Evolutionary conservation across 352 stramenopile genomes (phyloP).

Genomic region (Aphanomyces stellatus): DNA sequence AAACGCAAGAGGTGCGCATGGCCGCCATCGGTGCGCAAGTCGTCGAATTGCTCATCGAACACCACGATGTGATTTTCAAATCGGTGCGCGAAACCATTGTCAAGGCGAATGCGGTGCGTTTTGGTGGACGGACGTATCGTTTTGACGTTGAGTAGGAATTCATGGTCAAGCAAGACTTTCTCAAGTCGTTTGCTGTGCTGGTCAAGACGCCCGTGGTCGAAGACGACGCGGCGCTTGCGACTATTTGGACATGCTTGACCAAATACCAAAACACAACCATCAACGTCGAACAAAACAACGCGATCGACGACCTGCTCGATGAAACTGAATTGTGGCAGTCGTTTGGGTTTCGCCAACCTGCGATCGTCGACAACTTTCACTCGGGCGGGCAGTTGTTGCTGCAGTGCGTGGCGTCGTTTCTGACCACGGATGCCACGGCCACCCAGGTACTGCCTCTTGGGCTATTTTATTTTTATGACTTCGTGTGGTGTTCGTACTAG

Average conservation of each 20-base stretch:
- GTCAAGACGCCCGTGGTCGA: not conserved
- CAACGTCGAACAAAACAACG: not conserved
- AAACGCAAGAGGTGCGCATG: slow-evolving; percentile 6
- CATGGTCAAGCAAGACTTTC: not conserved
- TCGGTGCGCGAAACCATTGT: slow-evolving; percentile 50
- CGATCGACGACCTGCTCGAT: slow-evolving; percentile 4
- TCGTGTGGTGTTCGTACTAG: not conserved
- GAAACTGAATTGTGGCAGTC: slow-evolving; percentile 54
- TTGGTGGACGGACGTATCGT: slow-evolving; percentile 46
- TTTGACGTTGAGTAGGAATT: slow-evolving; percentile 3
- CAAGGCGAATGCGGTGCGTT: slow-evolving; percentile 49
- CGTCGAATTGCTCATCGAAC: slow-evolving; percentile 66
- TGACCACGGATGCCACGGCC: slow-evolving; percentile 39
- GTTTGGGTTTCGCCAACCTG: slow-evolving; percentile 59
- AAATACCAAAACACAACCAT: not conserved
- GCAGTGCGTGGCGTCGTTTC: slow-evolving; percentile 47
- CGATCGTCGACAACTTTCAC: slow-evolving; percentile 66
- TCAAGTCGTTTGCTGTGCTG: not conserved
- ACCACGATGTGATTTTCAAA: slow-evolving; percentile 72
- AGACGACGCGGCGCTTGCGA: not conserved
- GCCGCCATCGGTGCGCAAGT: slow-evolving; percentile 30
- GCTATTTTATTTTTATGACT: too few relatives aligned
- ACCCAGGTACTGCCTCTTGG: not conserved
- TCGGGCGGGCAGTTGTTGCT: slow-evolving; percentile 66
- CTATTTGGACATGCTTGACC: slow-evolving; percentile 2